Evolutionary conservation across 148 eudicot genomes (phyloP), one percentile per base, ranked within the genome.

Genomic region (Arctostaphylos glauca): DNA sequence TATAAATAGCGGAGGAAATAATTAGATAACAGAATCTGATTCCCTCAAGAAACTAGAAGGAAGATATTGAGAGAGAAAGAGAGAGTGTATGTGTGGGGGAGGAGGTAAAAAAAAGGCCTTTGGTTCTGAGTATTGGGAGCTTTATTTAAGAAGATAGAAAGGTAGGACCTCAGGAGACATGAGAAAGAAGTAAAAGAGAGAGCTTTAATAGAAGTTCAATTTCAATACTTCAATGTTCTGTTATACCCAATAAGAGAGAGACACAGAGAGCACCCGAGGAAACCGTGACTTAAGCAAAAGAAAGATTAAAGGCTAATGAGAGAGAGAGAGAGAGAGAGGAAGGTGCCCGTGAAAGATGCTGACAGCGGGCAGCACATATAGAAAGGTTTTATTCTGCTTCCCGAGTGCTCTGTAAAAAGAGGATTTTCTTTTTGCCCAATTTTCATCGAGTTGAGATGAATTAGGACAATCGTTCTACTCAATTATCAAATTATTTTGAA

Each of bases 241-340:
- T 48, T 15, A 41, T 23, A 31, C 46, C 75, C 75, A 54, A 56
- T 44, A 12, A 50, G 19, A 6, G 10, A 46, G 43, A 25, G 71
- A 58, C 25, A 46, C 13, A 77, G 49, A 78, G 25, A 59, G 89
- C 41, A 87, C 85, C 85, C 89, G 85, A 87, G 87, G 87, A 87
- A 81, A 49, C 67, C 80, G 84, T 82, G 89, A 87, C 78, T 83
- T 87, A 79, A 81, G 77, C 76, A 44, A 48, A 81, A 38, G 59
- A 14, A 25, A 43, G 72, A 60, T 41, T 59, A 21, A 62, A 78
- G 59, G 54, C 71, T 66, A 66, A 60, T n/a, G 71, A 31, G 52
- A 60, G 38, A 62, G 21, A 19, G 60, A 76, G 49, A 77, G 46
- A 78, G 76, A 73, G 14, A 14, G 9, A 16, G 8, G 54, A 72